Conservation (phyloP, 2,329 filamentous ascomycete genomes). For the Claviceps maximensis region DNA sequence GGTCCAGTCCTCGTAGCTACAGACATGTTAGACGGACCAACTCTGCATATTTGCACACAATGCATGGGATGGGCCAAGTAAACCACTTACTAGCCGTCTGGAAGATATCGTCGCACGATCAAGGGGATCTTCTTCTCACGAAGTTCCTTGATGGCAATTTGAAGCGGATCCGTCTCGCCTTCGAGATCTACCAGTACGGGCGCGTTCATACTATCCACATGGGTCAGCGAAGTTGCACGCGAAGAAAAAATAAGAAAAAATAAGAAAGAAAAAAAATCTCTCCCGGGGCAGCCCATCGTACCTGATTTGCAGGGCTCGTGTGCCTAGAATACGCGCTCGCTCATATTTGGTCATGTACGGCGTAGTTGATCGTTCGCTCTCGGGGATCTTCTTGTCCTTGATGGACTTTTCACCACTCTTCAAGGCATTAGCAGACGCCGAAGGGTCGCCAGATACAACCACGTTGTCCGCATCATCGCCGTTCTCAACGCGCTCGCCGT, state of each 20-base stretch:
- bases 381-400: slow-evolving; percentile 79
- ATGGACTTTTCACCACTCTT: slow-evolving; percentile 42
- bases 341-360: slow-evolving; percentile 99
- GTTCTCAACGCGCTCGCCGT: slow-evolving; percentile 36
- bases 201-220: slow-evolving; percentile 69
- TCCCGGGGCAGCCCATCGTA: slow-evolving; percentile 32
- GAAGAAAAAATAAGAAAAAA: neutral
- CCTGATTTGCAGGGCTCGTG: slow-evolving; percentile 91
- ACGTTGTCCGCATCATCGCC: slow-evolving; percentile 47
- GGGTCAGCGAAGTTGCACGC: neutral
- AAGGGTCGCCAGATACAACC: slow-evolving; percentile 47
- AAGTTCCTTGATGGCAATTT: slow-evolving; percentile 95
- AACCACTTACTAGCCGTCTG: slow-evolving; percentile 75
- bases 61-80: neutral
- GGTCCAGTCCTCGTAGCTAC: slow-evolving; percentile 97
- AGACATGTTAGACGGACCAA: slow-evolving; percentile 6
- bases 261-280: slow-evolving; percentile 1
- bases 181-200: slow-evolving; percentile 93
- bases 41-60: too few species aligned
- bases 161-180: slow-evolving; percentile 91
- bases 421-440: slow-evolving; percentile 41
- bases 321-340: slow-evolving; percentile 82
- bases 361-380: slow-evolving; percentile 79
- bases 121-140: slow-evolving; percentile 97
- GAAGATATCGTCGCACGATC: slow-evolving; percentile 88